Evolutionary conservation across 768 basidiomycete species (phyloP).

Genomic region (Collybia sordida): DNA sequence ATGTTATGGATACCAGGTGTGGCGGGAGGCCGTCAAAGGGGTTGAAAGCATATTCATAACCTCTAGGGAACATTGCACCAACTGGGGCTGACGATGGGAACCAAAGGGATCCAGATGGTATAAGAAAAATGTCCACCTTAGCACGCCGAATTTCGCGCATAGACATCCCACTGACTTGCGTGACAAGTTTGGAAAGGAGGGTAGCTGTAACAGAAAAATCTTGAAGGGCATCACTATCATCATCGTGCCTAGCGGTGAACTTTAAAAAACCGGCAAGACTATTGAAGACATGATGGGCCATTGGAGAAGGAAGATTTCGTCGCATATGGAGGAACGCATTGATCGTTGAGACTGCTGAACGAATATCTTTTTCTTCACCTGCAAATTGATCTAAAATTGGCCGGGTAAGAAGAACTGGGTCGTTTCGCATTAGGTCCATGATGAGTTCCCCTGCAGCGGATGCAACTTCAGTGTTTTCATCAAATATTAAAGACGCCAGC

Average conservation of each 20-base stretch:
- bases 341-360: slow-evolving; percentile 49
- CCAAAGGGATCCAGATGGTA: slow-evolving; percentile 74
- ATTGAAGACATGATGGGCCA: slow-evolving; percentile 69
- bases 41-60: slow-evolving; percentile 31
- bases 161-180: slow-evolving; percentile 71
- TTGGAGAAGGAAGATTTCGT: slow-evolving; percentile 55
- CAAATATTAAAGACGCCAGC: slow-evolving; percentile 52
- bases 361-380: slow-evolving; percentile 46
- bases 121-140: slow-evolving; percentile 66
- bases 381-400: slow-evolving; percentile 60
- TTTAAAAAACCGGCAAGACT: slow-evolving; percentile 70
- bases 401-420: slow-evolving; percentile 64
- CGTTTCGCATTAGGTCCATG: slow-evolving; percentile 71
- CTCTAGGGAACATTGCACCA: slow-evolving; percentile 62
- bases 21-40: slow-evolving; percentile 38
- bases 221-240: slow-evolving; percentile 40
- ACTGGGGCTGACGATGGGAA: slow-evolving; percentile 54
- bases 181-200: slow-evolving; percentile 54
- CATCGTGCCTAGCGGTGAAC: slow-evolving; percentile 41
- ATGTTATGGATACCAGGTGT: slow-evolving; percentile 51
- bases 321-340: slow-evolving; percentile 59
- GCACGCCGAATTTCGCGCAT: slow-evolving; percentile 71
- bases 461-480: slow-evolving; percentile 53
- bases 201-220: slow-evolving; percentile 58
- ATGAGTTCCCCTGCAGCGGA: slow-evolving; percentile 55